Base-by-base conservation (phyloP, 371 early-diverging fungal species). In the Mucor mucedo region DNA sequence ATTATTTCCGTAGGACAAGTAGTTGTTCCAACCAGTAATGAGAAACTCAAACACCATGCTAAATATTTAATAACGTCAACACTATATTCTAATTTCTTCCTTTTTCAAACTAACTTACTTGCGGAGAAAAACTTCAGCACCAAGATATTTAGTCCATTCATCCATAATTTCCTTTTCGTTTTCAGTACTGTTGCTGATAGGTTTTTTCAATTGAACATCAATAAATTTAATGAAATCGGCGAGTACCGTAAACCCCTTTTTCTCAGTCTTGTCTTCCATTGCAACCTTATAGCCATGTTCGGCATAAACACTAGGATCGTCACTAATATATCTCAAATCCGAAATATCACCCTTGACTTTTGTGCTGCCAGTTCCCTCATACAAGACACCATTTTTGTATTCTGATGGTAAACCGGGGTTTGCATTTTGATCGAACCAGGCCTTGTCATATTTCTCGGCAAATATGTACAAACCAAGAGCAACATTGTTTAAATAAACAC, bases 41-140 rank as follows among this genome's bases (percentile, higher is more conserved):
- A 71, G 38, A 32, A 73, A 50, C 52, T 76, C 73, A 11, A 76
- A 39, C 7, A 68, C 65, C 69, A 76, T 54, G 40, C 47, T 62
- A 16, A 40, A 58, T n/a, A 30, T 14, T 21, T 29, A n/a, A 45
- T 6, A 40, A 9, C 27, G 29, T 32, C 47, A 33, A 14, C 4
- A 7, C 7, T 4, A 47, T 47, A 8, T 4, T 9, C 21, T 21
- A 47, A 45, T 14, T 1, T 21, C 3, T 45, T 32, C 14, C 5
- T 16, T 13, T 47, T 45, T 47, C 2, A n/a, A 7, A 4, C 0
- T 40, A 40, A 47, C 58, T 45, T 58, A 58, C 50, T 30, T 30
- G 50, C 50, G 50, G 30, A 50, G 50, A 21, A 50, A 50, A 30
- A 50, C 14, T 2, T 28, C 32, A 30, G 11, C 28, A 50, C 32